A percentile compares a stretch with the other conserved stretches of the same genome.
These are phyloP conservation scores for Cryphonectria japonica DNA, from an alignment of 2,329 filamentous ascomycete species.

Conservation along the genomic window DNA sequence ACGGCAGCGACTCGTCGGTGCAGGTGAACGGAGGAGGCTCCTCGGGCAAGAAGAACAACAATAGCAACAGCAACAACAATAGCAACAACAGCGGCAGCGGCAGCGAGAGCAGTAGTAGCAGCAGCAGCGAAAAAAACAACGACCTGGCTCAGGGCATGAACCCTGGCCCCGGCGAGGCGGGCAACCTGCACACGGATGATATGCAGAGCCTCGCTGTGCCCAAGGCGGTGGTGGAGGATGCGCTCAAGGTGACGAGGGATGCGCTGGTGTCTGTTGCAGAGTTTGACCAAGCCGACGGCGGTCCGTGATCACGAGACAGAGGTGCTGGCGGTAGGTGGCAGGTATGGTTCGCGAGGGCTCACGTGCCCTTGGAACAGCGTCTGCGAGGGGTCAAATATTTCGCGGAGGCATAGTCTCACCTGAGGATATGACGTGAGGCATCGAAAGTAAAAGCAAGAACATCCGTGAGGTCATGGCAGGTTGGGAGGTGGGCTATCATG, in stretches of 20 bases:
- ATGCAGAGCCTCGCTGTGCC: constrained; percentile 57
- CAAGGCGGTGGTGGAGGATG: constrained; percentile 62
- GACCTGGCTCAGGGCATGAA: constrained; percentile 31
- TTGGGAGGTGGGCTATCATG: background rate
- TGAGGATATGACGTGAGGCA: background rate
- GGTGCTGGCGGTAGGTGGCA: background rate
- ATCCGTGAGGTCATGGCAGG: background rate
- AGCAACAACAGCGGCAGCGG: background rate
- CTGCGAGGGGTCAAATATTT: background rate
- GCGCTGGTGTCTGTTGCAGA: constrained; percentile 57
- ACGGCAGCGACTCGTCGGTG: constrained; percentile 23
- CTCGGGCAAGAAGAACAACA: constrained; percentile 23
- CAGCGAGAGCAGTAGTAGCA: background rate
- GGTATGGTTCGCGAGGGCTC: background rate
- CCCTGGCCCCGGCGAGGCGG: constrained; percentile 31
- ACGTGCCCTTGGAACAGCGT: background rate
- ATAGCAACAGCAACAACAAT: too few relatives aligned
- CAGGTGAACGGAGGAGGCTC: constrained; percentile 35
- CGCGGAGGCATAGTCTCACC: background rate
- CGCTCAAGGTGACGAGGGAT: constrained; percentile 62
- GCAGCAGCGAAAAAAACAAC: background rate
- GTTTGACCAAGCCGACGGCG: constrained; percentile 38
- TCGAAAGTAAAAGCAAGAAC: background rate
- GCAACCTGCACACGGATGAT: constrained; percentile 32
- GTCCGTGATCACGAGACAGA: background rate